Evolutionary conservation across 2,329 filamentous ascomycete species (phyloP), one percentile per base, ranked within the genome.

Genomic region (Ophiostoma populinum): DNA sequence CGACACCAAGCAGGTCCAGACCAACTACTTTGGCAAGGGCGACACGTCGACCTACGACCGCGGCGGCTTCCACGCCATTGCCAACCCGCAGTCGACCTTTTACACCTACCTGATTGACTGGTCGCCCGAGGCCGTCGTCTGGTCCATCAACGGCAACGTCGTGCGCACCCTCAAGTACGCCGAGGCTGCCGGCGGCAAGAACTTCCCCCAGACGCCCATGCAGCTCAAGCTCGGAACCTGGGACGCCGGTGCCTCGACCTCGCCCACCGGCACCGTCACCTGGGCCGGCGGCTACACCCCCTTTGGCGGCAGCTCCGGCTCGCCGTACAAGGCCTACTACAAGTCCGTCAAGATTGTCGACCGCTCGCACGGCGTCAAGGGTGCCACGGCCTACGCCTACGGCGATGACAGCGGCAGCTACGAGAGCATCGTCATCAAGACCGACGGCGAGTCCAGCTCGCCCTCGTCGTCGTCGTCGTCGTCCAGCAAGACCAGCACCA

Each of bases 11-110:
- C 65, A 87, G 53, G 85, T 86, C 21, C 87, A 94, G 60, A 79
- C 73, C 52, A 92, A 92, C 61, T 92, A 83, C 61, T 81, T 80
- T 56, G 70, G 73, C 59, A 79, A 81, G 62, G 79, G 78, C 40
- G 59, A 80, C 55, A 73, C 68, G 36, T 66, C 66, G n/a, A 67
- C 66, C 39, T 83, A 74, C 55, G 73, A 83, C 57, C 75, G 78
- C 42, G 76, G 70, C 49, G 62, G 62, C 38, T 75, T 69, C 60
- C 65, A 74, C 48, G 42, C 59, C n/a, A 63, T 81, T 34, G 44
- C 54, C 41, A 58, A 59, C 46, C 66, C 75, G 20, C 65, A 64
- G 49, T 51, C 52, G 32, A 22, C 52, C 53, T 65, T 61, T 46
- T 73, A 80, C 57, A 78, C 66, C 37, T 81, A 81, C 57, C 64